Conservation (phyloP, 1,284 basidiomycete species). For the Ustilago sp. region DNA sequence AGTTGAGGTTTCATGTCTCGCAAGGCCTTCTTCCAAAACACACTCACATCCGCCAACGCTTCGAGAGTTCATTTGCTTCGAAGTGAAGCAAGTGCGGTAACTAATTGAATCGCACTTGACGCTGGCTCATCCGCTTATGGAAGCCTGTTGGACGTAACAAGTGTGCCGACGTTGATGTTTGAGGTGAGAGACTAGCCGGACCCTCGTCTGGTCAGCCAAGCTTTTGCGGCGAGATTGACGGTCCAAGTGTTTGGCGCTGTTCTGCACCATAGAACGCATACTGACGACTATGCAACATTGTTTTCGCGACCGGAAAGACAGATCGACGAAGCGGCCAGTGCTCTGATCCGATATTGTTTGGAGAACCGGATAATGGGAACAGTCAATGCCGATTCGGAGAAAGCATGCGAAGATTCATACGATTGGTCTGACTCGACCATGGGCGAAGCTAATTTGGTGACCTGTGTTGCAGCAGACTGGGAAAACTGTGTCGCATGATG, state of each 20-base stretch:
- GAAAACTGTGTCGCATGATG: not conserved
- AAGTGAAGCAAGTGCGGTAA: not conserved
- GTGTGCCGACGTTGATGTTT: not conserved
- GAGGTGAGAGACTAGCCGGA: not conserved
- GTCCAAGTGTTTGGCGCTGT: not conserved
- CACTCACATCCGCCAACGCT: not conserved
- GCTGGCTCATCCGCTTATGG: not conserved
- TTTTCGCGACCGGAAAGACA: not conserved
- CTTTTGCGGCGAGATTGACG: not conserved
- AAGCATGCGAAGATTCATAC: not conserved
- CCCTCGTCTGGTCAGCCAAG: not conserved
- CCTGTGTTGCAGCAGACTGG: not conserved
- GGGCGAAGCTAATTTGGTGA: not conserved
- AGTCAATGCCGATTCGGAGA: not conserved
- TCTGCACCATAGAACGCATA: not conserved
- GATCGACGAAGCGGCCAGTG: not conserved
- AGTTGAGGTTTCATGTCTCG: slow-evolving; percentile 4
- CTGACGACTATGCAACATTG: not conserved
- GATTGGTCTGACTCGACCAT: not conserved
- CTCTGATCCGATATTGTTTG: not conserved
- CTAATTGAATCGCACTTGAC: not conserved
- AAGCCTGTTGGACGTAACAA: not conserved
- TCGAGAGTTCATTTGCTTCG: not conserved
- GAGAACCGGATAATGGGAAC: not conserved
- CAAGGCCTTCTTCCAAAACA: slow-evolving; percentile 20